Conservation (phyloP, 352 stramenopile genomes). For the Plasmopara halstedii region DNA sequence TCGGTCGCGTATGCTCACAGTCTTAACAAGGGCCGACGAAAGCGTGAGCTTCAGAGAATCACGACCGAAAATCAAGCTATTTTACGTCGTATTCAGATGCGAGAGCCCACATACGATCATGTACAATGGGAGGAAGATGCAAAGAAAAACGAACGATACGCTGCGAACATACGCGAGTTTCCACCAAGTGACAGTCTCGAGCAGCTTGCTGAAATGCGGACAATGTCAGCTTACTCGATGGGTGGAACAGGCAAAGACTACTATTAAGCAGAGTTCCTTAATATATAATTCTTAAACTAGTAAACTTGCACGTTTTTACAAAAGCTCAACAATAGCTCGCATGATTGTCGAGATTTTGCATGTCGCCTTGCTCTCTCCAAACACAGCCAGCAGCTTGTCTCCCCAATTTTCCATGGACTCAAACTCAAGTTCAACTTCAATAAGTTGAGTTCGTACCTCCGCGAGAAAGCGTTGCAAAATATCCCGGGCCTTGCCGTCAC, state of each 20-base stretch:
- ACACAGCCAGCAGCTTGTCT: conserved; percentile 52
- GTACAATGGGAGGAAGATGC: conserved; percentile 86
- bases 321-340: conserved; percentile 25
- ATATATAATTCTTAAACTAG: conserved; percentile 19
- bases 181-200: conserved; percentile 34
- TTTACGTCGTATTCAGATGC: conserved; percentile 84
- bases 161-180: conserved; percentile 86
- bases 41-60: conserved; percentile 83
- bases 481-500: conserved; percentile 31
- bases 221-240: conserved; percentile 54
- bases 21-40: conserved; percentile 77
- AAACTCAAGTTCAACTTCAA: conserved; percentile 52
- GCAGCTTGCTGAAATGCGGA: conserved; percentile 35
- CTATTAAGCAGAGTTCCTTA: conserved; percentile 18
- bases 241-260: conserved; percentile 32
- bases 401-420: conserved; percentile 53
- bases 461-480: conserved; percentile 44
- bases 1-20: conserved; percentile 67
- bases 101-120: conserved; percentile 86
- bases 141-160: conserved; percentile 76
- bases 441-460: conserved; percentile 26
- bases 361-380: conserved; percentile 60
- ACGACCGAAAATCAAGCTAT: conserved; percentile 84
- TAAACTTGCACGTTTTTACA: too few species aligned
- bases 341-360: conserved; percentile 52